Base-by-base conservation (phyloP, 148 eudicot genomes). In the Drosera capensis region DNA sequence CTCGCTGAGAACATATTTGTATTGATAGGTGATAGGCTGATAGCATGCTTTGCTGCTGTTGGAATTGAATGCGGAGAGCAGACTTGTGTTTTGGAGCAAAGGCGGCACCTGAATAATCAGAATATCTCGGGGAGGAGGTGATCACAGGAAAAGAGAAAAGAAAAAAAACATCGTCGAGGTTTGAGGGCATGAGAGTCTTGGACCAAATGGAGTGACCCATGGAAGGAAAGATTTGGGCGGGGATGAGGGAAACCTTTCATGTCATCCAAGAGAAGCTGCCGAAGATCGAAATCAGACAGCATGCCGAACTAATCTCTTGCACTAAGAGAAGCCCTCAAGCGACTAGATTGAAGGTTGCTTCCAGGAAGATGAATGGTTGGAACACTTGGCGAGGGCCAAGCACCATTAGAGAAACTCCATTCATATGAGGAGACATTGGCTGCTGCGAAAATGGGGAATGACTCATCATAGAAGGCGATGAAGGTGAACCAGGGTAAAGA, bases 21-120 rank as follows among this genome's bases (percentile, higher is more conserved):
- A 34, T 73, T 75, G 16, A 83, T 71, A 17, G 88, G 79, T 8
- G 88, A 70, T 12, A 73, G 48, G 60, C n/a, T n/a, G n/a, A n/a
- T n/a, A n/a, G n/a, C n/a, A n/a, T 75, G 76, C 54, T 65, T 48
- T 82, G 86, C 53, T 78, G 86, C 59, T 69, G 93, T 20, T 76
- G 94, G 47, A 76, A 79, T 56, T 79, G 87, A 60, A 67, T 79
- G 38, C 68, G 59, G 21, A 70, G 51, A 26, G 71, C 68, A 13
- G 86, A 70, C 48, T 77, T 83, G 57, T 68, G 87, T 18, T 83
- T 62, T 20, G 93, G 93, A 29, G 93, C 77, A 48, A 77, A 81
- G 34, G 45, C 71, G 14, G 68, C 61, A 6, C 55, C 71, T 15
- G 68, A 53, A 31, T 78, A 82, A 48, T 82, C 82, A 58, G 69